phyloP scores from a whole-genome alignment of 1,139 yeast genomes.

The Geotrichum australiense region DNA sequence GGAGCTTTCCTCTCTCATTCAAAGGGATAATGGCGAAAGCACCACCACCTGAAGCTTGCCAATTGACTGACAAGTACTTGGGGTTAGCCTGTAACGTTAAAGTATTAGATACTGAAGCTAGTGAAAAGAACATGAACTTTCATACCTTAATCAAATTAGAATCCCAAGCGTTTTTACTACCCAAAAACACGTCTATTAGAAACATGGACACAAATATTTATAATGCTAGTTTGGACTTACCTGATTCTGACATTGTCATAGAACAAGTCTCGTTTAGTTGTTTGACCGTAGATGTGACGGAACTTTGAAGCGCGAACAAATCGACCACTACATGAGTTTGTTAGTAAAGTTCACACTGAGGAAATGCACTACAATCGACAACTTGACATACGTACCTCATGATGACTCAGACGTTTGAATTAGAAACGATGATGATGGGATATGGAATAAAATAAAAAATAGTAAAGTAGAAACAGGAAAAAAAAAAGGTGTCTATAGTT shows the following conservation, averaged over 20 bases:
- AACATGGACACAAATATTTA: too few relatives aligned
- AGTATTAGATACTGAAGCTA: too few relatives aligned
- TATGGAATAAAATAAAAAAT: not conserved
- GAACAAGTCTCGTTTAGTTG: conserved; percentile 77
- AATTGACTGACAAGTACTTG: conserved; percentile 74
- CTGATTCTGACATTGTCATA: conserved; percentile 66
- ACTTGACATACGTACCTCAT: not conserved
- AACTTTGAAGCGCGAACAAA: conserved; percentile 95
- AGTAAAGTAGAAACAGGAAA: not conserved
- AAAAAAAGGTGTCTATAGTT: too few relatives aligned
- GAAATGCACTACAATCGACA: too few relatives aligned
- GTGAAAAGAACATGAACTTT: conserved; percentile 17
- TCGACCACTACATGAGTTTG: conserved; percentile 53
- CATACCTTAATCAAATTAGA: conserved; percentile 66
- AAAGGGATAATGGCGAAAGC: conserved; percentile 92
- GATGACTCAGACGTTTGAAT: not conserved
- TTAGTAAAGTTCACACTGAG: too few relatives aligned
- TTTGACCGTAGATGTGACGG: conserved; percentile 93
- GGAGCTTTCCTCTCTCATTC: conserved; percentile 83
- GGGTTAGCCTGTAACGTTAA: conserved; percentile 56
- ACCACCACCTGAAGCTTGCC: conserved; percentile 97
- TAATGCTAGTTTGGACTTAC: conserved; percentile 23
- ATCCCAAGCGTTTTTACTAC: conserved; percentile 90
- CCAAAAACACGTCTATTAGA: not conserved
- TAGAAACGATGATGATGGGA: not conserved